A percentile compares a stretch with the other conserved stretches of the same genome.
phyloP scores from a whole-genome alignment of 2,329 filamentous ascomycete species.

The Sordariomycetes sp. region DNA sequence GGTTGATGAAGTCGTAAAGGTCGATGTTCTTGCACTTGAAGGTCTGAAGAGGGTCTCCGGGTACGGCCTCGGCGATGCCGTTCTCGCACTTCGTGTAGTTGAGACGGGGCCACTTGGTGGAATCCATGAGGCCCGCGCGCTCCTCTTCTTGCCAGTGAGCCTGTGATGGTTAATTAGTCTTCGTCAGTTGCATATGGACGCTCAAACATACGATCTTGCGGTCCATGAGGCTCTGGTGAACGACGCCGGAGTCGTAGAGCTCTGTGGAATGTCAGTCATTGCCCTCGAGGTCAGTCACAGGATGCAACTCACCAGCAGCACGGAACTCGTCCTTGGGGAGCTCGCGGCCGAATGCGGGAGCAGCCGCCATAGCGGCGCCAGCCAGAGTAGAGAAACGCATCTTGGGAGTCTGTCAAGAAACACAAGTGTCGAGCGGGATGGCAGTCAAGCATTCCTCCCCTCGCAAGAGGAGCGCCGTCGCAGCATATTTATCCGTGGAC shows the following conservation, averaged over 20 bases:
- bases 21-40: conserved; percentile 27
- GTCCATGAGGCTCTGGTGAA: conserved; percentile 12
- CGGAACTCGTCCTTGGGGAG: conserved; percentile 11
- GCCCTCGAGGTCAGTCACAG: background rate
- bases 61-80: conserved; percentile 12
- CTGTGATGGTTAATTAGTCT: background rate
- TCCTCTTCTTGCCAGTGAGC: conserved; percentile 12
- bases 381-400: conserved; percentile 3
- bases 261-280: conserved; percentile 4
- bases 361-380: background rate
- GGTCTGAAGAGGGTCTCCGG: conserved; percentile 11
- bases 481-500: too few relatives aligned
- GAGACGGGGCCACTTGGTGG: conserved; percentile 12
- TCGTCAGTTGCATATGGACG: background rate
- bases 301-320: conserved; percentile 6
- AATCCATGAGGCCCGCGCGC: conserved; percentile 13
- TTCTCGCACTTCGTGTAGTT: conserved; percentile 13
- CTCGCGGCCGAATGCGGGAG: conserved; percentile 13
- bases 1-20: conserved; percentile 43
- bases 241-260: conserved; percentile 13
- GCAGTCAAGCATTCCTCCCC: background rate
- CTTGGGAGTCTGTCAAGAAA: conserved; percentile 1
- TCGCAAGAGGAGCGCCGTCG: background rate
- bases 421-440: background rate
- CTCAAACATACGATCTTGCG: conserved; percentile 7